Base-by-base conservation (phyloP, 2,329 filamentous ascomycete species). In the Neophaeococcomyces aloes region DNA sequence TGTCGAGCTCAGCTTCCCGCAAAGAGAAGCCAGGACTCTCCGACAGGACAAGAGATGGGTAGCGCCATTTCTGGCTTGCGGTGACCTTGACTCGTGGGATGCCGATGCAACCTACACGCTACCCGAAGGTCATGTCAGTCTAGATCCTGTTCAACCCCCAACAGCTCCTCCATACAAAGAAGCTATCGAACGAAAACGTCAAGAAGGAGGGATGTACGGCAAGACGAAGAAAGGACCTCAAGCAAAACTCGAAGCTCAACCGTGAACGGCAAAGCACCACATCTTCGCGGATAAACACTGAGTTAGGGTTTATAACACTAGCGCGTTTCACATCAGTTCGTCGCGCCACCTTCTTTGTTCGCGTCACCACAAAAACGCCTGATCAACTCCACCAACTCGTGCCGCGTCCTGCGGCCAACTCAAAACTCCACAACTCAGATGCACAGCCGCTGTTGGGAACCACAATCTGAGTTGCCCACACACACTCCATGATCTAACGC, bases 141-240 rank as follows among this genome's bases (percentile, higher is more conserved):
- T 96, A 38, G 87, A 95, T 60, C 91, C 91, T 0, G 77, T 98
- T 25, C 91, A 96, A 61, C 89, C 89, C 21, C 91, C 91, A 0
- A 98, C 91, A 29, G 91, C 91, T 7, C 91, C 91, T 10, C 91
- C 91, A 0, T 98, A 98, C 60, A 93, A 88, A 62, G 78, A 82
- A 44, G 91, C 91, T 10, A 67, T 98, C 48, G 89, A 96, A 62
- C 74, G 91, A 68, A 75, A 83, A 55, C 84, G 82, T 61, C 69
- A 78, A 47, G 76, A 78, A 48, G 85, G 85, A 13, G 86, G 86
- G 3, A 82, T 81, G 3, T 85, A 86, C 59, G 81, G 82, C 3
- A 87, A 84, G 64, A 83, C 80, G 1, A 77, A 77, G 47, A 36
- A 47, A 23, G 35, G 4, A 19, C 8, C 3, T n/a, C 18, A 19